phyloP scores from a whole-genome alignment of 2,329 filamentous ascomycete species.

The Xylaria sp. region DNA sequence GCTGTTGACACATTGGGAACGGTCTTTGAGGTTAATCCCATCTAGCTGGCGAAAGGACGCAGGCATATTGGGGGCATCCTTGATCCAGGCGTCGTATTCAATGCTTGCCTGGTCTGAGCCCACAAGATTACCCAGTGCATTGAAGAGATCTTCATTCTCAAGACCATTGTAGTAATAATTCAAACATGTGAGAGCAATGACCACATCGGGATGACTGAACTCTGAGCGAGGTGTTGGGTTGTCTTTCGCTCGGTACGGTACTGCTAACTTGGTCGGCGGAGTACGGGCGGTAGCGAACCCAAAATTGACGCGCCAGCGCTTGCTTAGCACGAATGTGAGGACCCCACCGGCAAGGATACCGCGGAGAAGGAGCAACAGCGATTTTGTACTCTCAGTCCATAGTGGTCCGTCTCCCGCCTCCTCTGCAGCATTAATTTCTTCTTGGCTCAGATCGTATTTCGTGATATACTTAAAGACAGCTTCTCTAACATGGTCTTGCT shows the following conservation, averaged over 20 bases:
- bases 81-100: slow-evolving; percentile 64
- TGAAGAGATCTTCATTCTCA: slow-evolving; percentile 59
- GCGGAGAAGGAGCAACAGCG: slow-evolving; percentile 57
- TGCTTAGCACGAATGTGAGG: slow-evolving; percentile 64
- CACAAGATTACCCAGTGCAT: slow-evolving; percentile 59
- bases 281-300: slow-evolving; percentile 60
- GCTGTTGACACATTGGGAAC: slow-evolving; percentile 38
- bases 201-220: slow-evolving; percentile 70
- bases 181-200: slow-evolving; percentile 66
- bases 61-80: slow-evolving; percentile 39
- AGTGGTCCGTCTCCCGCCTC: slow-evolving; percentile 41
- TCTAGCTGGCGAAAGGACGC: slow-evolving; percentile 54
- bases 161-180: slow-evolving; percentile 69
- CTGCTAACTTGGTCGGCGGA: slow-evolving; percentile 60
- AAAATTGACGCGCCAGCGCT: slow-evolving; percentile 74
- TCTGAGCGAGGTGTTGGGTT: slow-evolving; percentile 65
- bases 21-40: slow-evolving; percentile 70
- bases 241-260: slow-evolving; percentile 71
- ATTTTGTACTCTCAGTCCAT: slow-evolving; percentile 48
- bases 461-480: slow-evolving; percentile 59
- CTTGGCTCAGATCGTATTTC: slow-evolving; percentile 42
- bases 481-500: slow-evolving; percentile 47
- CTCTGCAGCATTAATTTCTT: slow-evolving; percentile 54
- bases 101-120: slow-evolving; percentile 62
- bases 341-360: slow-evolving; percentile 68